Evolutionary conservation across 2,329 filamentous ascomycete genomes (phyloP).

Genomic region (Reticulascus tulasneorum): DNA sequence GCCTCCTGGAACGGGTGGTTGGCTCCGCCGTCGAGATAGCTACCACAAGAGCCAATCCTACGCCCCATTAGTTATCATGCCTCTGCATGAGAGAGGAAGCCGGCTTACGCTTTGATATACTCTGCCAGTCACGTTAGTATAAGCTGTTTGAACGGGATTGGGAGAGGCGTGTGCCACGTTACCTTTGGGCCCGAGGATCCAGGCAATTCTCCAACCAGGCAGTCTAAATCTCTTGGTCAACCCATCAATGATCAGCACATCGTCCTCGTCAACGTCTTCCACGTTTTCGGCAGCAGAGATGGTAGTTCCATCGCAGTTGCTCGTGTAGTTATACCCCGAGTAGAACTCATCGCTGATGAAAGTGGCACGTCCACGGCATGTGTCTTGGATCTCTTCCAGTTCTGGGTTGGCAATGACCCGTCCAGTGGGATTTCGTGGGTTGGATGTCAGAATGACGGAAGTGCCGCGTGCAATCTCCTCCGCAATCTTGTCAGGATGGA

Average conservation of each 20-base stretch:
- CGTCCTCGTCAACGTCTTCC: conserved; percentile 81
- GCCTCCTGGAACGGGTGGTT: conserved; percentile 96
- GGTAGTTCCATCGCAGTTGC: conserved; percentile 82
- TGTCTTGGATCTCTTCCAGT: conserved; percentile 84
- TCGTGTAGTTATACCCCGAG: conserved; percentile 92
- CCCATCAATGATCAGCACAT: conserved; percentile 92
- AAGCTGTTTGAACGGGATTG: not conserved
- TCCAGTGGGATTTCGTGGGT: conserved; percentile 91
- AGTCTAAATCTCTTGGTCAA: conserved; percentile 95
- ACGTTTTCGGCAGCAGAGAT: conserved; percentile 89
- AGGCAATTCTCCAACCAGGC: conserved; percentile 93
- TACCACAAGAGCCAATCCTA: conserved; percentile 81
- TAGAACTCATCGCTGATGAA: conserved; percentile 98
- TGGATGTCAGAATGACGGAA: conserved; percentile 87
- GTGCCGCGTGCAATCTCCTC: conserved; percentile 85
- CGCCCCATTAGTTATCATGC: not conserved
- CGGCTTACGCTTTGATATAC: conserved; percentile 74
- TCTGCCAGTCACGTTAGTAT: conserved; percentile 40
- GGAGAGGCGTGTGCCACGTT: conserved; percentile 14
- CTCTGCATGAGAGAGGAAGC: not conserved
- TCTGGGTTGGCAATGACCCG: conserved; percentile 82
- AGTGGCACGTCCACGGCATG: conserved; percentile 85
- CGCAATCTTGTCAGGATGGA: conserved; percentile 87
- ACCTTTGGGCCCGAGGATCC: conserved; percentile 87
- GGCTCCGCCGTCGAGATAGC: conserved; percentile 90